Conservation (phyloP, 495 filamentous ascomycete species). For the Penicillium coprophilum region DNA sequence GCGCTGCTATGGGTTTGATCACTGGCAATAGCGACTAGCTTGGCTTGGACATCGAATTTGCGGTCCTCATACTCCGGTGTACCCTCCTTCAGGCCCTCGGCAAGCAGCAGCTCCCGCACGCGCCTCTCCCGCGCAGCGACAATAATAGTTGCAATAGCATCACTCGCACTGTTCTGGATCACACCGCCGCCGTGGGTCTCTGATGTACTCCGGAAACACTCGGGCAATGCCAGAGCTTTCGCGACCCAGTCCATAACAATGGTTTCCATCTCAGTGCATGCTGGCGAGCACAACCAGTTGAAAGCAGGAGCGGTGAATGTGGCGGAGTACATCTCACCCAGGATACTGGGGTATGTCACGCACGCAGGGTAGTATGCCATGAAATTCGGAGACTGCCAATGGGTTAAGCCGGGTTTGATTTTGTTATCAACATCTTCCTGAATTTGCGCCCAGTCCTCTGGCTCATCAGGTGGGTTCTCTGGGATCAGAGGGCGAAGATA, state of each 20-base stretch:
- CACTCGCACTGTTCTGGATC: conserved; percentile 90
- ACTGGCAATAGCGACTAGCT: conserved; percentile 78
- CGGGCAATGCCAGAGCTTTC: conserved; percentile 67
- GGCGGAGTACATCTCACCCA: conserved; percentile 90
- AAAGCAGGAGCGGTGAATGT: conserved; percentile 90
- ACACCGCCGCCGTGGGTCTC: conserved; percentile 80
- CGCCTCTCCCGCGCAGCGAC: conserved; percentile 83
- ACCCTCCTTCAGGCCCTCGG: conserved; percentile 50
- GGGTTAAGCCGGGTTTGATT: conserved; percentile 91
- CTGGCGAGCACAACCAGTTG: conserved; percentile 96
- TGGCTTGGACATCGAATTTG: conserved; percentile 62
- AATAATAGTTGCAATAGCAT: conserved; percentile 83
- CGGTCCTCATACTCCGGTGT: conserved; percentile 52
- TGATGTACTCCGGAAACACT: conserved; percentile 73
- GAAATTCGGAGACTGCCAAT: conserved; percentile 96
- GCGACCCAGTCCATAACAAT: conserved; percentile 92
- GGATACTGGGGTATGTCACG: conserved; percentile 79
- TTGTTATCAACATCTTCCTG: conserved; percentile 82
- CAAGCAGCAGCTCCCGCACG: conserved; percentile 55
- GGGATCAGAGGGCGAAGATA: conserved; percentile 84
- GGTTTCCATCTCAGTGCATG: conserved; percentile 94
- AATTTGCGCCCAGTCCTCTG: conserved; percentile 77
- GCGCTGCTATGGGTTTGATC: conserved; percentile 79
- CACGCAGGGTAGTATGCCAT: conserved; percentile 93
- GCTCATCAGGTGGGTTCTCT: conserved; percentile 63